These are phyloP conservation scores for Penicillium crustosum DNA, from an alignment of 2,329 filamentous ascomycete genomes.

Conservation along the genomic window DNA sequence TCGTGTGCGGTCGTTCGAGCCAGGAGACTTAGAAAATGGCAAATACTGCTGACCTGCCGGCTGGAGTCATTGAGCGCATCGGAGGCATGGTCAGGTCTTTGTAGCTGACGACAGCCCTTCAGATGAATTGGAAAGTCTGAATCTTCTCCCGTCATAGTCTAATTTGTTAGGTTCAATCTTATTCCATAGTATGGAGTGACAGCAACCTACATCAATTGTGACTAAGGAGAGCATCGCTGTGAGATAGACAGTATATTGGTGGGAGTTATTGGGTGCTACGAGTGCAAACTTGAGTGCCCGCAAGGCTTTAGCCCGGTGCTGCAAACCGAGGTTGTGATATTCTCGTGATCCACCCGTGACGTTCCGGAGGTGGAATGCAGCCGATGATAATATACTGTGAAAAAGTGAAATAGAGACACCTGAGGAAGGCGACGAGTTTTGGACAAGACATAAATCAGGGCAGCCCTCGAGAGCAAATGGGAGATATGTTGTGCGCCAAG, in stretches of 20 bases:
- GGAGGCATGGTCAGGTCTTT: not conserved
- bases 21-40: conserved; percentile 21
- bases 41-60: conserved; percentile 19
- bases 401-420: conserved; percentile 12
- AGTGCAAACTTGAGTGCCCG: conserved; percentile 9
- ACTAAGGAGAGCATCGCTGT: conserved; percentile 23
- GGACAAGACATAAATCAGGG: conserved; percentile 7
- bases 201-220: conserved; percentile 21
- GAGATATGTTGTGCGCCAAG: conserved; percentile 16
- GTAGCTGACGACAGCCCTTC: conserved; percentile 15
- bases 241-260: conserved; percentile 9
- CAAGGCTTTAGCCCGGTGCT: conserved; percentile 8
- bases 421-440: not conserved
- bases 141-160: conserved; percentile 22
- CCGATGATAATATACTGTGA: conserved; percentile 12
- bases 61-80: conserved; percentile 7
- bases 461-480: conserved; percentile 15
- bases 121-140: conserved; percentile 24
- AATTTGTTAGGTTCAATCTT: not conserved
- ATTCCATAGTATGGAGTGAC: not conserved
- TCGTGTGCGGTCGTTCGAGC: conserved; percentile 19
- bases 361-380: conserved; percentile 15
- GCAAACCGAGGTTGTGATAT: conserved; percentile 8
- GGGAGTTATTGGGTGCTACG: not conserved
- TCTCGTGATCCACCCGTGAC: not conserved